These are phyloP conservation scores for Calycina marina DNA, from an alignment of 2,329 filamentous ascomycete species.

Conservation along the genomic window DNA sequence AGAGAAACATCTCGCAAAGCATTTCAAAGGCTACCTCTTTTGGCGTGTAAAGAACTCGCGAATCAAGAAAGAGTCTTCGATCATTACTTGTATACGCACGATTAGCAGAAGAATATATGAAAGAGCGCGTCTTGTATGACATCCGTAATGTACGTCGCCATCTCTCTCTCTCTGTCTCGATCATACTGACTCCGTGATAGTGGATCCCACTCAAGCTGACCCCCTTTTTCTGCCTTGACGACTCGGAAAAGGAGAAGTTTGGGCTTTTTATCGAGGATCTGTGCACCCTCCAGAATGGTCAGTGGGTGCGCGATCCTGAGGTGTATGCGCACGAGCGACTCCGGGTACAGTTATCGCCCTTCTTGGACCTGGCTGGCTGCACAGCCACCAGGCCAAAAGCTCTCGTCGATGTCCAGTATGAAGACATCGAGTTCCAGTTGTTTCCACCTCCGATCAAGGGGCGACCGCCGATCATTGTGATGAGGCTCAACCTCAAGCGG, in stretches of 20 bases:
- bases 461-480: conserved; percentile 9
- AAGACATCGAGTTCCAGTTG: conserved; percentile 17
- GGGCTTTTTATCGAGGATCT: conserved; percentile 15
- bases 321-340: conserved; percentile 17
- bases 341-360: conserved; percentile 11
- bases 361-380: conserved; percentile 13
- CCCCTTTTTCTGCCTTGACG: no score
- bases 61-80: conserved; percentile 13
- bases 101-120: conserved; percentile 7
- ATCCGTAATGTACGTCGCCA: conserved; percentile 10
- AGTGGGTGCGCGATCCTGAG: conserved; percentile 14
- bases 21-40: conserved; percentile 15
- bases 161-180: background rate
- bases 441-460: conserved; percentile 12
- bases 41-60: conserved; percentile 11
- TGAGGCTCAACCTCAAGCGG: conserved; percentile 15
- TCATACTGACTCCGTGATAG: conserved; percentile 8
- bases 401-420: conserved; percentile 16
- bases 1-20: conserved; percentile 5
- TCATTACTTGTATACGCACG: conserved; percentile 12
- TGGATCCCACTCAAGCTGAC: conserved; percentile 12
- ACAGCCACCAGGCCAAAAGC: conserved; percentile 15
- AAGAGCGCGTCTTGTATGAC: conserved; percentile 11
- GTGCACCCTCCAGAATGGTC: conserved; percentile 12
- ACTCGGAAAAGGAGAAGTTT: conserved; percentile 14